These are phyloP conservation scores for Baorangia bicolor DNA, from an alignment of 768 basidiomycete species.

Conservation along the genomic window DNA sequence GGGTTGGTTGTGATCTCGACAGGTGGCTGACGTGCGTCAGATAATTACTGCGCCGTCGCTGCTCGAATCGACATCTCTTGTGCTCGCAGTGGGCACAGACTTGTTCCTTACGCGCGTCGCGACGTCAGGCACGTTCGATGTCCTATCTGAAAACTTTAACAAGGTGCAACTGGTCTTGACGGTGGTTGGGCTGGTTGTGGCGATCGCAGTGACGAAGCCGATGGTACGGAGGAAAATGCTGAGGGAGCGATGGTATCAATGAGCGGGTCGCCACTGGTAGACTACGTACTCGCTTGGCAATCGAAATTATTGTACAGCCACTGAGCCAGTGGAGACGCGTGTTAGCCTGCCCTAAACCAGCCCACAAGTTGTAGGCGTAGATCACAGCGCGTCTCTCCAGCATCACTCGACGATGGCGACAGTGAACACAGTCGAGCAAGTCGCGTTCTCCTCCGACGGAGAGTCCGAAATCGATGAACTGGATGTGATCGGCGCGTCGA, in stretches of 20 bases:
- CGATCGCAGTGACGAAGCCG: slow-evolving; percentile 79
- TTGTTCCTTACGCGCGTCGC: slow-evolving; percentile 83
- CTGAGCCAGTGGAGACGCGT: slow-evolving; percentile 17
- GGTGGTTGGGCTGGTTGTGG: slow-evolving; percentile 64
- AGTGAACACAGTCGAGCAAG: background rate
- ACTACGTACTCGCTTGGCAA: background rate
- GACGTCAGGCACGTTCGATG: slow-evolving; percentile 90
- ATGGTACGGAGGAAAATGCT: slow-evolving; percentile 72
- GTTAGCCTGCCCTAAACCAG: slow-evolving; percentile 26
- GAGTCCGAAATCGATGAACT: slow-evolving; percentile 28
- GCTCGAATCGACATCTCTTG: slow-evolving; percentile 88
- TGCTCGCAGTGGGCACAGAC: slow-evolving; percentile 86
- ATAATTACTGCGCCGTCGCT: slow-evolving; percentile 81
- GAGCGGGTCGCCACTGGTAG: background rate
- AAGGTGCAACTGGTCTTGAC: slow-evolving; percentile 88
- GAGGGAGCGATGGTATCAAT: slow-evolving; percentile 68
- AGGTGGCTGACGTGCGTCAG: slow-evolving; percentile 68
- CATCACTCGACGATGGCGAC: background rate
- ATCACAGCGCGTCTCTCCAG: background rate
- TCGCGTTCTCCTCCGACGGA: slow-evolving; percentile 8
- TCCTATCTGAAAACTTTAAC: slow-evolving; percentile 90
- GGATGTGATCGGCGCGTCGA: slow-evolving; percentile 27
- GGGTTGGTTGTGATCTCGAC: background rate
- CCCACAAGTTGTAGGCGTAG: no score
- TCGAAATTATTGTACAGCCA: slow-evolving; percentile 7